Evolutionary conservation across 1,139 yeast genomes (phyloP), one percentile per base, ranked within the genome.

Genomic region (Yamadazyma jaroonii): DNA sequence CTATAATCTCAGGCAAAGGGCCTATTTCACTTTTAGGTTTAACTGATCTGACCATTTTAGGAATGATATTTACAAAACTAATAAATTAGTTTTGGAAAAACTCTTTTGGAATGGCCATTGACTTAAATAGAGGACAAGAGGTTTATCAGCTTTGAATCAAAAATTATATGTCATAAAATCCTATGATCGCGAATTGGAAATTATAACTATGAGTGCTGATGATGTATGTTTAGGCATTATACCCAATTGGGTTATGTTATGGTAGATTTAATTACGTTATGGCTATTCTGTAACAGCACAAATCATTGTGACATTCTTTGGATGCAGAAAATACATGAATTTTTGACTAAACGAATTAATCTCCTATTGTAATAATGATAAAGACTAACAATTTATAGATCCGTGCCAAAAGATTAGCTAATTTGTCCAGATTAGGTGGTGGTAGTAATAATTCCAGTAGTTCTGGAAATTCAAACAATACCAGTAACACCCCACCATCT

Each of bases 351-450:
- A n/a, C n/a, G n/a, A n/a, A n/a, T n/a, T n/a, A n/a, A n/a, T n/a
- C n/a, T n/a, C n/a, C n/a, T n/a, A n/a, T n/a, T n/a, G n/a, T n/a
- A n/a, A n/a, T n/a, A n/a, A 12, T 22, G 9, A 20, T 9, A 10
- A 26, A 9, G 49, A 56, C 62, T 50, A 59, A 58, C 48, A 23
- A 39, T 43, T 22, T 56, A 17, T 17, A 74, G 68, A 74, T 77
- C 22, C 68, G 84, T 49, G 80, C 80, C 29, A 77, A 75, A 50
- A 56, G 84, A 34, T 59, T 78, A 48, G 82, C 81, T n/a, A 70
- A 66, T 43, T 56, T 77, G 39, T 69, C 67, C 5, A 32, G 35
- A 32, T 20, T 32, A 9, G 23, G 25, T 14, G 14, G 25, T 14
- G 14, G 35, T 32, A n/a, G 6, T 27, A 25, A 21, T 25, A 11